These are phyloP conservation scores for Cucurbita moschata DNA, from an alignment of 306 rosid species.

Conservation along the genomic window DNA sequence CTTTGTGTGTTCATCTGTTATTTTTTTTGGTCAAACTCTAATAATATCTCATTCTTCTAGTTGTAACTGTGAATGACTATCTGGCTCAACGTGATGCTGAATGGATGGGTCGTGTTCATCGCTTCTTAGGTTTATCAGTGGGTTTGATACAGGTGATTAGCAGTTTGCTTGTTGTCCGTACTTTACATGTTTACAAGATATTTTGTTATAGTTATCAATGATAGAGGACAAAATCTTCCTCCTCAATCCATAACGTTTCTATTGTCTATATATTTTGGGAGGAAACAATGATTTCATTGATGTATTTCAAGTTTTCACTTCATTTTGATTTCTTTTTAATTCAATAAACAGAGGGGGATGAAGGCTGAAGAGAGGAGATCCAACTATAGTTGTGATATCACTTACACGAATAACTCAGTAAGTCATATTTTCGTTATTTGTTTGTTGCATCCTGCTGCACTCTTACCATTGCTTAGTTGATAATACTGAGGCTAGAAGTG, in stretches of 20 bases:
- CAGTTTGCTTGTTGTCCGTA: neutral
- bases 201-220: neutral
- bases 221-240: neutral
- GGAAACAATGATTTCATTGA: neutral
- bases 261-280: neutral
- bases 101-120: constrained; percentile 99
- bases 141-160: constrained; percentile 80
- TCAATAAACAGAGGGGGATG: constrained; percentile 62
- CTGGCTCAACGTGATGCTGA: constrained; percentile 99
- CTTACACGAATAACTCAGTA: constrained; percentile 92
- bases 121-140: constrained; percentile 86
- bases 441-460: neutral
- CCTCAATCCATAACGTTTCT: neutral
- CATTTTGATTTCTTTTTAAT: constrained; percentile 11
- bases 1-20: neutral
- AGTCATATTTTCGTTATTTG: constrained; percentile 10
- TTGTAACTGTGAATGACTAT: constrained; percentile 91
- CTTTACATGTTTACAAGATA: neutral
- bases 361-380: constrained; percentile 45
- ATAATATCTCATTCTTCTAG: constrained; percentile 19
- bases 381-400: constrained; percentile 78
- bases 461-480: neutral
- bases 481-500: neutral
- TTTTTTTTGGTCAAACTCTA: constrained; percentile 2
- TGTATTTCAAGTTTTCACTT: neutral